Evolutionary conservation across 805 yeast species (phyloP), one percentile per base, ranked within the genome.

Genomic region (Wickerhamomyces rabaulensis): DNA sequence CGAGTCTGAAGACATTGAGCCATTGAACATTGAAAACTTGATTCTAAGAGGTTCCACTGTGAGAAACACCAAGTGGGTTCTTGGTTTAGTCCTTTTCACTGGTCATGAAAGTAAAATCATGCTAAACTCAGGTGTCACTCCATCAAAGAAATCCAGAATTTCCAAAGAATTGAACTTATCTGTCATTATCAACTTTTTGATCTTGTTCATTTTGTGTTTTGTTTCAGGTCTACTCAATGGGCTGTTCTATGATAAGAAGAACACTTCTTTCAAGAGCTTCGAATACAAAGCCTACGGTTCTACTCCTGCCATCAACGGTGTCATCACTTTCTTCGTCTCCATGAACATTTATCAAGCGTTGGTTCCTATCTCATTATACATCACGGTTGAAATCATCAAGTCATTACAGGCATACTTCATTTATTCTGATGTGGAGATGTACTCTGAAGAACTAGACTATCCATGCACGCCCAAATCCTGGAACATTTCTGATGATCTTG

Each of bases 391-490:
- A 68, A 84, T 87, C 56, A 82, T 87, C 62, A 86, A 86, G 61
- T 83, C 94, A 0, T 83, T 86, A 0, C 95, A 87, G 60, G 92
- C 92, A 0, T 84, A 73, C 52, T 87, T 87, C 69, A 87, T 87
- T 46, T 84, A 80, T 57, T 82, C 88, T 4, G 95, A 87, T 65
- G 79, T 80, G 38, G 67, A 75, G 44, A 79, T 87, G 80, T 87
- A 86, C 61, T 81, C 84, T 57, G 79, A 75, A 38, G 72, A 64
- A 45, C 65, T 87, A 49, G 92, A 87, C 62, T 86, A 80, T 56
- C 92, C 94, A 3, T 87, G 95, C 63, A 80, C 85, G 10, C 94
- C 95, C 15, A 85, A 86, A 59, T 75, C 91, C 0, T 87, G 95
- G 95, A 83, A 79, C 59, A 86, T 87, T 39, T 83, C 91, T 3